phyloP scores from a whole-genome alignment of 495 filamentous ascomycete species.

The Aspergillus funiculosus region DNA sequence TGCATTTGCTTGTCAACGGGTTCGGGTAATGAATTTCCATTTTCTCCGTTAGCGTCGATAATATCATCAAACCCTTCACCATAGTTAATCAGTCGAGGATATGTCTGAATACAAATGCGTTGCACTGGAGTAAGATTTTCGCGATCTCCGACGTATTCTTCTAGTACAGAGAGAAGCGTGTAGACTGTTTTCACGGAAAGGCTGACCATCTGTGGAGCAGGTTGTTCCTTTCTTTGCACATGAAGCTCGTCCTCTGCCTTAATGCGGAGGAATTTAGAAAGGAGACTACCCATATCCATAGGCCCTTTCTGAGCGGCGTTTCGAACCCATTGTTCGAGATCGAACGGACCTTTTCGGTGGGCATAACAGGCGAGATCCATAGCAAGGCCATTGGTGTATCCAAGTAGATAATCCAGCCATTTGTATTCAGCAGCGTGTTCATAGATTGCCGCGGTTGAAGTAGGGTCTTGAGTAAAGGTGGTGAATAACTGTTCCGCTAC shows the following conservation, averaged over 20 bases:
- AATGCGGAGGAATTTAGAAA: conserved; percentile 70
- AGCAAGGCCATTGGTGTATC: conserved; percentile 70
- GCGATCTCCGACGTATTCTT: conserved; percentile 54
- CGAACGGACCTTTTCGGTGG: conserved; percentile 73
- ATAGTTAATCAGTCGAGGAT: conserved; percentile 94
- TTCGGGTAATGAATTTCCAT: conserved; percentile 70
- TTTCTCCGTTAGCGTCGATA: conserved; percentile 75
- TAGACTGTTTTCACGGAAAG: conserved; percentile 81
- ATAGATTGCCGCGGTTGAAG: conserved; percentile 71
- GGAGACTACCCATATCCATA: conserved; percentile 54
- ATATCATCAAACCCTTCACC: conserved; percentile 86
- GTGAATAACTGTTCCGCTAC: conserved; percentile 73
- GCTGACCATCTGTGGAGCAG: conserved; percentile 57
- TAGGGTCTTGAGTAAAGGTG: conserved; percentile 67
- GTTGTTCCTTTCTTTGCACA: conserved; percentile 58
- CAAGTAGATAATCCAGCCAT: conserved; percentile 77
- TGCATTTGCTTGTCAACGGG: conserved; percentile 87
- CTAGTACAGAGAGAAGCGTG: conserved; percentile 69
- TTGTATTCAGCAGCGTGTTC: conserved; percentile 70
- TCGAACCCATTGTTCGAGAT: conserved; percentile 76
- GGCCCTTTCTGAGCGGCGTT: conserved; percentile 53
- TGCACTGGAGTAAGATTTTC: conserved; percentile 62
- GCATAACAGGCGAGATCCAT: conserved; percentile 84
- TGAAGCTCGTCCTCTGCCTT: conserved; percentile 78
- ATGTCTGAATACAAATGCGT: conserved; percentile 81